phyloP scores from a whole-genome alignment of 2,329 filamentous ascomycete species.

The Waltergamsia citrina region DNA sequence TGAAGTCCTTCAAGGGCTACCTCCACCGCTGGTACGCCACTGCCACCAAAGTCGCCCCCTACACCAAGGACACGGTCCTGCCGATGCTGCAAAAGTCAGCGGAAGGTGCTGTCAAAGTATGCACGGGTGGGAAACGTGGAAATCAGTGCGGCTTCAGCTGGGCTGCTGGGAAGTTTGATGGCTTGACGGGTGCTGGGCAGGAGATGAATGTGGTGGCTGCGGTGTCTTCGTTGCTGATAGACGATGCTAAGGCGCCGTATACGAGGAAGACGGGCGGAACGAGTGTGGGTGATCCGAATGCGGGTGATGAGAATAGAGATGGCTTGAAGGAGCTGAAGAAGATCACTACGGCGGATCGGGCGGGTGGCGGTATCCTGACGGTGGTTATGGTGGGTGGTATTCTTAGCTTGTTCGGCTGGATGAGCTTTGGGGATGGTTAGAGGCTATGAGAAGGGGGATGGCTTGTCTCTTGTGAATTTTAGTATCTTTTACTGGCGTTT shows the following conservation, averaged over 20 bases:
- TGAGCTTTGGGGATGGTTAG: conserved; percentile 19
- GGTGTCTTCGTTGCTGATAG: conserved; percentile 37
- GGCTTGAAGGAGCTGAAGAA: neutral
- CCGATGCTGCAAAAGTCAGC: conserved; percentile 49
- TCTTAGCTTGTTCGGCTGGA: conserved; percentile 35
- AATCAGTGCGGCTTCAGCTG: conserved; percentile 58
- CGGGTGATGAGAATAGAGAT: conserved; percentile 10
- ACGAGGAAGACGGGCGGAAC: conserved; percentile 39
- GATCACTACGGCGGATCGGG: conserved; percentile 11
- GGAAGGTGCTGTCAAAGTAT: conserved; percentile 49
- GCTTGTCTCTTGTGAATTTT: neutral
- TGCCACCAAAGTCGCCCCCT: conserved; percentile 52
- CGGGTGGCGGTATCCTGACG: conserved; percentile 38
- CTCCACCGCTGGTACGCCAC: conserved; percentile 56
- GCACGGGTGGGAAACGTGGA: conserved; percentile 47
- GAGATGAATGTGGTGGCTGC: conserved; percentile 45
- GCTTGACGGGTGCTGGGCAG: conserved; percentile 42
- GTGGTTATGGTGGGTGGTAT: conserved; percentile 29
- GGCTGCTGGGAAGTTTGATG: conserved; percentile 34
- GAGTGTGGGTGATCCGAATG: conserved; percentile 24
- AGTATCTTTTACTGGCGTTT: neutral
- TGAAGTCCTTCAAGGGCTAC: conserved; percentile 64
- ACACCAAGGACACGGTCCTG: conserved; percentile 42
- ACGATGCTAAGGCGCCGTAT: conserved; percentile 22
- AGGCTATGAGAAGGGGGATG: neutral